These are phyloP conservation scores for Carex kokanica DNA, from an alignment of 176 grass and related monocot genomes.

Conservation along the genomic window DNA sequence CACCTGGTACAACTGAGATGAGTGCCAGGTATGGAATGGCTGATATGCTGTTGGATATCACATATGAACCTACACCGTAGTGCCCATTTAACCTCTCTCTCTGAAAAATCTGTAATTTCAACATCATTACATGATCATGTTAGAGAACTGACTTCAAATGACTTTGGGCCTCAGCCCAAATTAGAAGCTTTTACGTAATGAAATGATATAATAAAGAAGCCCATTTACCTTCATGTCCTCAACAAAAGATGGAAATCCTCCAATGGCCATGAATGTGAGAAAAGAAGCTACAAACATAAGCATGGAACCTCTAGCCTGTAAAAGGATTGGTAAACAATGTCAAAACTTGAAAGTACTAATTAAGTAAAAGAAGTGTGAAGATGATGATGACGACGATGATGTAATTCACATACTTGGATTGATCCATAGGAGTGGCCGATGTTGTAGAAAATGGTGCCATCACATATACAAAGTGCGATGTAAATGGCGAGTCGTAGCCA, in stretches of 20 bases:
- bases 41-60: conserved; percentile 71
- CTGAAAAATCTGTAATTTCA: conserved; percentile 51
- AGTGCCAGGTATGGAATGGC: conserved; percentile 69
- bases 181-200: not conserved
- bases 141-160: too few species aligned
- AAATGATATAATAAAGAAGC: not conserved
- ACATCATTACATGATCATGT: not conserved
- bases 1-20: conserved; percentile 67
- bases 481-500: conserved; percentile 85
- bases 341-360: not conserved
- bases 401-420: conserved; percentile 47
- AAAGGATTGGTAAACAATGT: not conserved
- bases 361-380: not conserved
- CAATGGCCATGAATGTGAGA: conserved; percentile 95
- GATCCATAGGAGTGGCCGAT: conserved; percentile 65
- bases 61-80: conserved; percentile 71
- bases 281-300: conserved; percentile 81
- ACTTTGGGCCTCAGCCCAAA: too few species aligned
- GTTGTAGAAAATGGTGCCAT: conserved; percentile 65
- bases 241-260: conserved; percentile 91
- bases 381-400: not conserved
- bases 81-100: conserved; percentile 91
- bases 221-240: conserved; percentile 91
- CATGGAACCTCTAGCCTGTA: conserved; percentile 79
- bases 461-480: conserved; percentile 62